Conservation (phyloP, 192 early-diverging fungal species). For the Phycomyces nitens region DNA sequence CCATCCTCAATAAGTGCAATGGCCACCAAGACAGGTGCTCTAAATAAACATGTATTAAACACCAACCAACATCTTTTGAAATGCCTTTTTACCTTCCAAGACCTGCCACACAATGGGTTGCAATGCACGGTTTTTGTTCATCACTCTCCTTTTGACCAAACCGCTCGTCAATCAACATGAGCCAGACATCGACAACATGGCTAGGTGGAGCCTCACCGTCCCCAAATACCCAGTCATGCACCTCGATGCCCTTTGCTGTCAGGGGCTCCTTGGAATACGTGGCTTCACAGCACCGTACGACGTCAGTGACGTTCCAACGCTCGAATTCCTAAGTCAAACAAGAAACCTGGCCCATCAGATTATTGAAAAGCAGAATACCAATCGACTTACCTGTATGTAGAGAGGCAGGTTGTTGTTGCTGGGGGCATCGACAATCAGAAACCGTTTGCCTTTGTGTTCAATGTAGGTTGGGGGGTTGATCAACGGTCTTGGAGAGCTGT, state of each 20-base stretch:
- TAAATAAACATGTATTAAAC: too few relatives aligned
- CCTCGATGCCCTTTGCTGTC: slow-evolving; percentile 54
- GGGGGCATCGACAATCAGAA: slow-evolving; percentile 78
- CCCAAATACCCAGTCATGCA: slow-evolving; percentile 70
- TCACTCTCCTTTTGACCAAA: slow-evolving; percentile 32
- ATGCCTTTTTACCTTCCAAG: slow-evolving; percentile 57
- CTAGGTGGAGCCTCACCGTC: slow-evolving; percentile 71
- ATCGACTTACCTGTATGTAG: slow-evolving; percentile 55
- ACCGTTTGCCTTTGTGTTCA: slow-evolving; percentile 66
- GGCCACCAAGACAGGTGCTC: slow-evolving; percentile 65
- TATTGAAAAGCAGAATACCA: neutral
- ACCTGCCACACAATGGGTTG: slow-evolving; percentile 79
- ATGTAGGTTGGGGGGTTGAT: slow-evolving; percentile 63
- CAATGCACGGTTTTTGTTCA: slow-evolving; percentile 37
- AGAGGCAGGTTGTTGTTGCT: slow-evolving; percentile 65
- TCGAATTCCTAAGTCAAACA: slow-evolving; percentile 60
- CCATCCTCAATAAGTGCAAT: slow-evolving; percentile 82
- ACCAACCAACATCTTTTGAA: too few relatives aligned
- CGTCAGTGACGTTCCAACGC: slow-evolving; percentile 62
- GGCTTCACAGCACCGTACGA: slow-evolving; percentile 83
- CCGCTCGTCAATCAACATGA: slow-evolving; percentile 57
- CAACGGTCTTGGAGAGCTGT: slow-evolving; percentile 25
- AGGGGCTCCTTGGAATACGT: slow-evolving; percentile 65
- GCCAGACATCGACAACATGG: slow-evolving; percentile 59
- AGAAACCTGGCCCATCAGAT: neutral